Conservation (phyloP, 495 filamentous ascomycete genomes). For the Daldinia childiae region DNA sequence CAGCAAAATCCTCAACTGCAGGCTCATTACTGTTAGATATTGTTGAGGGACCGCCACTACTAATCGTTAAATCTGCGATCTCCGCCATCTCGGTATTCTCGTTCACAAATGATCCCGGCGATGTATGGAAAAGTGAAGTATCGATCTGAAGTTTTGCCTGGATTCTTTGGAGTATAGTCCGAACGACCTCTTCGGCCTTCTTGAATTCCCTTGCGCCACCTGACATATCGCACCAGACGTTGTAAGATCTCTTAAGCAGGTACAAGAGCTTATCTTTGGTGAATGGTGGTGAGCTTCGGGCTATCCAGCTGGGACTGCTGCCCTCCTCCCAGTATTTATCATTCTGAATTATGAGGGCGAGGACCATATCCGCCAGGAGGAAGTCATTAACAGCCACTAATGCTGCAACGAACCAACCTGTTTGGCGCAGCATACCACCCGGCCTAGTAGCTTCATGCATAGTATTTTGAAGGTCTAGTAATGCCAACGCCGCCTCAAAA, state of each 20-base stretch:
- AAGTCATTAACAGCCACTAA: slow-evolving; percentile 58
- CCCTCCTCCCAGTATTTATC: slow-evolving; percentile 42
- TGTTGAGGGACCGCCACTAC: slow-evolving; percentile 20
- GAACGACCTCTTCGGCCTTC: slow-evolving; percentile 39
- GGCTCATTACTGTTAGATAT: slow-evolving; percentile 19
- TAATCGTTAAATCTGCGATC: slow-evolving; percentile 20
- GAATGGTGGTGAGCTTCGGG: slow-evolving; percentile 33
- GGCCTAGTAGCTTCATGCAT: slow-evolving; percentile 53
- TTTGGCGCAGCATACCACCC: slow-evolving; percentile 49
- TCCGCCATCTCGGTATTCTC: slow-evolving; percentile 22
- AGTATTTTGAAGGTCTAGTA: slow-evolving; percentile 61
- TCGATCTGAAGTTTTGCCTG: slow-evolving; percentile 26
- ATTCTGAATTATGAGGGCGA: slow-evolving; percentile 54
- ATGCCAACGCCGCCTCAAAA: slow-evolving; percentile 71
- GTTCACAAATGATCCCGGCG: slow-evolving; percentile 7
- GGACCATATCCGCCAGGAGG: slow-evolving; percentile 58
- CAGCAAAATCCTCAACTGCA: slow-evolving; percentile 13
- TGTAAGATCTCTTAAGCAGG: slow-evolving; percentile 44
- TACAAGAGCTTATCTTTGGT: slow-evolving; percentile 44
- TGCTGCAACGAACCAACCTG: slow-evolving; percentile 56
- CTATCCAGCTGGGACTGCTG: slow-evolving; percentile 38
- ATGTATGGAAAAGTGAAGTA: slow-evolving; percentile 1
- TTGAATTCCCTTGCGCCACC: slow-evolving; percentile 28
- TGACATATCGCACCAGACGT: slow-evolving; percentile 46
- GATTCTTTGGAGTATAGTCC: slow-evolving; percentile 40